Percentiles rank a stretch among this genome's conserved stretches.
Evolutionary conservation across 2,329 filamentous ascomycete genomes (phyloP).

Genomic region (Botrytis aclada): DNA sequence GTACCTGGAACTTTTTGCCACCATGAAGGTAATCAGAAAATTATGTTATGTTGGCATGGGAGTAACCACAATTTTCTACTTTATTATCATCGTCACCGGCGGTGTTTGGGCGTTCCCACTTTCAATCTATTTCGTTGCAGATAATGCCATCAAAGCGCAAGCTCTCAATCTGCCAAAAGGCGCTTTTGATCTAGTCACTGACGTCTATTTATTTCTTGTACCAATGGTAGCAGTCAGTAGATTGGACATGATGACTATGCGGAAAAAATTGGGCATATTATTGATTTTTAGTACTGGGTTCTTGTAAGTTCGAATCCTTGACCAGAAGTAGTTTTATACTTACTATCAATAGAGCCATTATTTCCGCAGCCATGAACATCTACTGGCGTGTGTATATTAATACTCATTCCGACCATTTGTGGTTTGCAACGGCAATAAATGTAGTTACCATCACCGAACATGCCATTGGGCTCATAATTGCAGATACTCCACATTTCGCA

Average conservation of each 20-base stretch:
- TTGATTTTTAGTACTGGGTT: neutral
- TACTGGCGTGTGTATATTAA: neutral
- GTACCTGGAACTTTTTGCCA: neutral
- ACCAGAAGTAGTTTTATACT: neutral
- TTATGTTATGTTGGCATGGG: neutral
- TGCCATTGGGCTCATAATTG: neutral
- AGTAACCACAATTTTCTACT: neutral
- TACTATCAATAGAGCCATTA: neutral
- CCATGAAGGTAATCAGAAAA: neutral
- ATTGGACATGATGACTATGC: neutral
- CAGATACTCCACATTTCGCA: neutral
- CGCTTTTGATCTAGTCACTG: neutral
- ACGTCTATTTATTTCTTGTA: neutral
- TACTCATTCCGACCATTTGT: neutral
- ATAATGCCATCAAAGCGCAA: too few species aligned
- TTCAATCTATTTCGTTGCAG: neutral
- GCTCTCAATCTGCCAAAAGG: neutral
- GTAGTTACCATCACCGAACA: neutral
- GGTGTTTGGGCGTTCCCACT: neutral
- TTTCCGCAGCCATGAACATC: neutral
- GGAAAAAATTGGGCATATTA: neutral
- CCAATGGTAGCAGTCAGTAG: neutral
- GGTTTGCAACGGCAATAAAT: neutral
- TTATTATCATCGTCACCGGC: fast-evolving
- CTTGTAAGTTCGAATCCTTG: neutral